Evolutionary conservation across 805 yeast species (phyloP), one percentile per base, ranked within the genome.

Genomic region (Zygosaccharomyces bailii): DNA sequence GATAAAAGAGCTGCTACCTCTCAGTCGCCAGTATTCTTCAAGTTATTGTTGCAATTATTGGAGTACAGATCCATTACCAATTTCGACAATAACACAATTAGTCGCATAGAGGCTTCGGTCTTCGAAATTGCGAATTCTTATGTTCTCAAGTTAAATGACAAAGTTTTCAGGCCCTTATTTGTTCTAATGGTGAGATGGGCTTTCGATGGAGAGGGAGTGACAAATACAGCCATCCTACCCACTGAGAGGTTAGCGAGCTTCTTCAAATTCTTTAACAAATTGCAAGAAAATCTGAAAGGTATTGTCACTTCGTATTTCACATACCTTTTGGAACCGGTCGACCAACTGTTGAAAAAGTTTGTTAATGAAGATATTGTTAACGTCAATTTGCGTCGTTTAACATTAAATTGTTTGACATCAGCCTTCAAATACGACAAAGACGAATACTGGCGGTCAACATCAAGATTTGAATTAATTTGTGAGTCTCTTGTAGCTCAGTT

Each of bases 121-220:
- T 84, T 85, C 55, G 71, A 76, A 30, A 78, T 89, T 60, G 90
- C 86, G 16, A 79, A 91, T 52, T 71, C 72, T 18, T 82, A 80
- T 54, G 95, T 91, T 14, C 75, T 93, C 82, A 90, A 91, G 66
- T 76, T 93, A 67, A 93, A 93, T 62, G 99, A 93, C 63, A 88
- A 87, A 69, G 78, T 82, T 17, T 93, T 93, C 75, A 79, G 97
- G 60, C 99, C 99, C 14, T 71, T 87, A 60, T 93, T 93, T 68
- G 91, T 90, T 5, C 72, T 82, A 19, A 71, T 88, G 55, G 89
- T 85, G 9, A 79, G 89, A 62, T 93, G 99, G 99, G 95, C 96
- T 2, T 77, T 86, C 55, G 85, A 82, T 50, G 95, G 89, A 46
- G 95, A 84, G 63, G 89, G 85, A 34, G 76, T 77, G 9, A 67